Evolutionary conservation across 2,329 filamentous ascomycete species (phyloP).

Genomic region (Elsinoe australis): DNA sequence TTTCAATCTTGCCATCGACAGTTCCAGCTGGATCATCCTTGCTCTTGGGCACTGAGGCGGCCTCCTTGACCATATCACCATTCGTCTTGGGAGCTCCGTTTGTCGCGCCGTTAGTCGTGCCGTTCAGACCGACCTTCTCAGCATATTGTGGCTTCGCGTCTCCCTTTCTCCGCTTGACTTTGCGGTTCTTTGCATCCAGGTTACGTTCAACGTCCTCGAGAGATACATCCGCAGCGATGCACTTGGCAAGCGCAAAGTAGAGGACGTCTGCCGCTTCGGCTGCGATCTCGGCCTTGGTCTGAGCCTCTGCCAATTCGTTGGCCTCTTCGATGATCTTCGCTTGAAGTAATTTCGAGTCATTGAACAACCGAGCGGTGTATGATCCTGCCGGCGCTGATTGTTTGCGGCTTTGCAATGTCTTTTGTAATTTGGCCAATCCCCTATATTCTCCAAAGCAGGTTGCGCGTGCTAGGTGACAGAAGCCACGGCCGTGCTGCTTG

Average conservation of each 20-base stretch:
- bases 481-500: conserved; percentile 75
- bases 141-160: conserved; percentile 93
- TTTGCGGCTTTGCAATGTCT: conserved; percentile 77
- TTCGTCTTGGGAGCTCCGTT: conserved; percentile 28
- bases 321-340: conserved; percentile 99
- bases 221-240: conserved; percentile 72
- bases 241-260: conserved; percentile 92
- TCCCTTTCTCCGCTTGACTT: conserved; percentile 86
- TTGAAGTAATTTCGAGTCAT: conserved; percentile 76
- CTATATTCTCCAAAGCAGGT: conserved; percentile 83
- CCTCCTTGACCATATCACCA: conserved; percentile 40
- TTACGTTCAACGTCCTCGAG: conserved; percentile 86
- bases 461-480: conserved; percentile 88
- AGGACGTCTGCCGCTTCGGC: conserved; percentile 93
- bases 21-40: conserved; percentile 45
- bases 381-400: conserved; percentile 76
- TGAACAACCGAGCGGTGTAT: conserved; percentile 89
- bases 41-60: conserved; percentile 47
- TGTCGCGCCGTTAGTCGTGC: conserved; percentile 24
- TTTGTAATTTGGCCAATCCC: conserved; percentile 76
- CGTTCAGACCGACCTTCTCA: conserved; percentile 64
- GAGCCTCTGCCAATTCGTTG: conserved; percentile 84
- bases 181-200: conserved; percentile 87
- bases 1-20: conserved; percentile 59
- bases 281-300: conserved; percentile 72